Evolutionary conservation across 208 protist species (phyloP).

Genomic region (Trypanosoma mega): DNA sequence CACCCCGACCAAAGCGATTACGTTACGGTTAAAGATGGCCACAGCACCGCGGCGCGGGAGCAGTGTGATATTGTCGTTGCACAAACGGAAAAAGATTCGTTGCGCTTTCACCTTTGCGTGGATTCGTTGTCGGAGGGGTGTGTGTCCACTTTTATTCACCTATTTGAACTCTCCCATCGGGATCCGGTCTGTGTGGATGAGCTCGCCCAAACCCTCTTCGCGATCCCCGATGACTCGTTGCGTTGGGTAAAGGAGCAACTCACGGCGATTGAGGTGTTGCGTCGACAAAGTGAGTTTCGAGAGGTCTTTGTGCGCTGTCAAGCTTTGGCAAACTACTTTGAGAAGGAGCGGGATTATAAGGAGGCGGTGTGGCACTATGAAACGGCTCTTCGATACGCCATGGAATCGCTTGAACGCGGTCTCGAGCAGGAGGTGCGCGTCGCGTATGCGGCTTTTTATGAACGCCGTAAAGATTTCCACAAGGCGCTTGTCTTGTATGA

Average conservation of each 20-base stretch:
- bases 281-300: conserved; percentile 82
- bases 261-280: conserved; percentile 65
- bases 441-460: conserved; percentile 57
- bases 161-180: conserved; percentile 84
- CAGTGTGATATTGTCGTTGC: conserved; percentile 37
- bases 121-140: conserved; percentile 82
- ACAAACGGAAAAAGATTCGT: conserved; percentile 64
- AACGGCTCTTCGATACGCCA: conserved; percentile 59
- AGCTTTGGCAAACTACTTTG: conserved; percentile 82
- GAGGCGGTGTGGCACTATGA: conserved; percentile 80
- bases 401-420: conserved; percentile 64
- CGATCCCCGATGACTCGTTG: conserved; percentile 61
- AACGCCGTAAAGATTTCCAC: conserved; percentile 52
- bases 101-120: conserved; percentile 76
- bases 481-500: conserved; percentile 67
- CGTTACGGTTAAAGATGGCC: conserved; percentile 10
- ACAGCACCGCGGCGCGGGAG: conserved; percentile 22
- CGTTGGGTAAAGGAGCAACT: conserved; percentile 84
- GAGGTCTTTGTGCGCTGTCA: conserved; percentile 60
- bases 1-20: conserved; percentile 1
- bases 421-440: conserved; percentile 67
- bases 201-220: conserved; percentile 74
- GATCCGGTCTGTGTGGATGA: conserved; percentile 84
- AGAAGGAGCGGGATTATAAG: conserved; percentile 64
- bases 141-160: conserved; percentile 77